Conservation (phyloP, 345 rosid genomes). For the Nephelium lappaceum region DNA sequence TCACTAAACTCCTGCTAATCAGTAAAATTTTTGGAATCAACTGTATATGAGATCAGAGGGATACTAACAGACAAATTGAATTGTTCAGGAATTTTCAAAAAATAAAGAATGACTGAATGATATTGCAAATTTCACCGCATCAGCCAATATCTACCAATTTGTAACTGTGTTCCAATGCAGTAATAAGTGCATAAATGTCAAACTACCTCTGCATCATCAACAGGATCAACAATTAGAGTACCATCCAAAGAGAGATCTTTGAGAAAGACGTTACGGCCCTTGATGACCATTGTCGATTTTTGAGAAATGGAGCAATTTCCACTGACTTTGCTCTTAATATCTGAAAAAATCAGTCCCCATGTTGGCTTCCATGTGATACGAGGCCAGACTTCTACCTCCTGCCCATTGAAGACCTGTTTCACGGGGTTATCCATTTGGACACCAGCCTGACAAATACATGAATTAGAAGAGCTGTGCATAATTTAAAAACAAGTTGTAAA, state of each 20-base stretch:
- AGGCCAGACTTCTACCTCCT: conserved; percentile 96
- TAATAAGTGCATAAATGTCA: not conserved
- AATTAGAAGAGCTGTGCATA: conserved; percentile 11
- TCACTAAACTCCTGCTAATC: not conserved
- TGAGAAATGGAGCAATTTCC: conserved; percentile 69
- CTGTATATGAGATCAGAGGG: not conserved
- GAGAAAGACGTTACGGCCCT: conserved; percentile 56
- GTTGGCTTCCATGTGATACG: conserved; percentile 82
- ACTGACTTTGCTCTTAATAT: conserved; percentile 62
- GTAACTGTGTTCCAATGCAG: not conserved
- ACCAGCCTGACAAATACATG: conserved; percentile 59
- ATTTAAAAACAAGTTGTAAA: conserved; percentile 7
- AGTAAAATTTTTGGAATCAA: not conserved
- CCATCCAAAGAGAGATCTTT: conserved; percentile 81
- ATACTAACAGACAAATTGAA: not conserved
- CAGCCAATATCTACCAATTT: not conserved
- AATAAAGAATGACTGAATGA: not conserved
- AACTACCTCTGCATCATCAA: conserved; percentile 82
- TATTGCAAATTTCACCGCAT: not conserved
- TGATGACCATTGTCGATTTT: conserved; percentile 71
- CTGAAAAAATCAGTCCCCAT: conserved; percentile 84
- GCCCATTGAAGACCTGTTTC: conserved; percentile 66
- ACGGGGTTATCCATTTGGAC: conserved; percentile 71
- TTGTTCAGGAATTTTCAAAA: not conserved
- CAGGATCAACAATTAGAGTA: conserved; percentile 65